phyloP scores from a whole-genome alignment of 768 basidiomycete species.

The Phanerochaete carnosa region DNA sequence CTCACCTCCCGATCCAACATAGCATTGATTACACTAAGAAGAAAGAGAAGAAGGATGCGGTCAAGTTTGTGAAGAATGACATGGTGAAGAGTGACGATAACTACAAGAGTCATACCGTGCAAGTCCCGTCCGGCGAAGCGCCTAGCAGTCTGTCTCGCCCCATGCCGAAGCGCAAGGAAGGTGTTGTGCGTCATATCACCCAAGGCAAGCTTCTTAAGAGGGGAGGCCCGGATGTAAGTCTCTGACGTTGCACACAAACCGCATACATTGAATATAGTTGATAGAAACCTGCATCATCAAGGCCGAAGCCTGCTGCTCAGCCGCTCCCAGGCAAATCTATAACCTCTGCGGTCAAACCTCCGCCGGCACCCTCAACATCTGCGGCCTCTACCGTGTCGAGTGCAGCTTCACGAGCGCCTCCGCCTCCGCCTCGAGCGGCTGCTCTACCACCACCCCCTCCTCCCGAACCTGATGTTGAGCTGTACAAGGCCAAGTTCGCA shows the following conservation, averaged over 20 bases:
- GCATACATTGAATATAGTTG: background rate
- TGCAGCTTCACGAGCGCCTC: constrained; percentile 41
- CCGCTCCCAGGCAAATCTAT: constrained; percentile 61
- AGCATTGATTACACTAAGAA: constrained; percentile 94
- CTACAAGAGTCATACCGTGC: constrained; percentile 93
- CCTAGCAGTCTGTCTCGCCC: constrained; percentile 79
- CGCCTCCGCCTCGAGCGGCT: constrained; percentile 36
- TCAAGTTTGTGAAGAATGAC: constrained; percentile 90
- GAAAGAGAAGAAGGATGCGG: constrained; percentile 89
- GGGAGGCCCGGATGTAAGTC: constrained; percentile 56
- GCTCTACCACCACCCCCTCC: constrained; percentile 43
- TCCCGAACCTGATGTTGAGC: constrained; percentile 60
- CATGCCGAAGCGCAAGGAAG: constrained; percentile 82
- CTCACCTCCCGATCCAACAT: background rate
- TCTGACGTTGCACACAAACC: background rate
- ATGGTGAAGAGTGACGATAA: constrained; percentile 69
- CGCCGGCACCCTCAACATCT: constrained; percentile 27
- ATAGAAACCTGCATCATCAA: constrained; percentile 42
- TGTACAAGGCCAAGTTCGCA: constrained; percentile 87
- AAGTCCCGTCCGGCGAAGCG: constrained; percentile 86
- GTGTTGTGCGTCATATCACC: constrained; percentile 81
- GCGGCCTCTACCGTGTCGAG: constrained; percentile 28
- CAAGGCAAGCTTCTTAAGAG: constrained; percentile 76
- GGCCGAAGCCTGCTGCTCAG: constrained; percentile 55
- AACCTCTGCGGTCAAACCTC: constrained; percentile 27